A percentile compares a stretch with the other conserved stretches of the same genome.
phyloP scores from a whole-genome alignment of 768 basidiomycete genomes.

The Dacryopinax primogenitus region DNA sequence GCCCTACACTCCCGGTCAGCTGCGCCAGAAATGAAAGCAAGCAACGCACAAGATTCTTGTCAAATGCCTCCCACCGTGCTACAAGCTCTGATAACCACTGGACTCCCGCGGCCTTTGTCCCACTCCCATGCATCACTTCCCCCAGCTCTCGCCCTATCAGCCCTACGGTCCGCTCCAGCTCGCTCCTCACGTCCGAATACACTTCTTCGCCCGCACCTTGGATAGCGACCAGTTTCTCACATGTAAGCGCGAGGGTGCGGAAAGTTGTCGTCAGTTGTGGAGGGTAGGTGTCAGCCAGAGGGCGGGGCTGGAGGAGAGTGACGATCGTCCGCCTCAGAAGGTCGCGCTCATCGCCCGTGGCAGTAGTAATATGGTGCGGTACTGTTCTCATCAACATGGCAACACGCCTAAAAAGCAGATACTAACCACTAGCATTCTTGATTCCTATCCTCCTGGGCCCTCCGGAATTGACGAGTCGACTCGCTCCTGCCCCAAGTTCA shows the following conservation, averaged over 20 bases:
- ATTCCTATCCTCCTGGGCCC: neutral
- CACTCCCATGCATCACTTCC: slow-evolving; percentile 10
- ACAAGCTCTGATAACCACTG: slow-evolving; percentile 51
- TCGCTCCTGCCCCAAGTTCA: neutral
- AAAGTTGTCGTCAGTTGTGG: neutral
- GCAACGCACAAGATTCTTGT: slow-evolving; percentile 45
- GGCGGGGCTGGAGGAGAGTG: neutral
- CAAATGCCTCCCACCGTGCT: slow-evolving; percentile 47
- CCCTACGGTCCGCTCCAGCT: slow-evolving; percentile 45
- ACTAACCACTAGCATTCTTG: neutral
- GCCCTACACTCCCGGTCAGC: slow-evolving; percentile 27
- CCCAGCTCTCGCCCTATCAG: slow-evolving; percentile 33
- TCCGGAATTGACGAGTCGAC: neutral
- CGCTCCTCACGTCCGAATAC: slow-evolving; percentile 44
- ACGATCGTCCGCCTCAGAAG: neutral
- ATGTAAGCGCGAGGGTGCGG: slow-evolving; percentile 13
- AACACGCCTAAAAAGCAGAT: neutral
- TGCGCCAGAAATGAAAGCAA: slow-evolving; percentile 3
- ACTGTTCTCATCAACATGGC: neutral
- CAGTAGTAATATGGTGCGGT: neutral
- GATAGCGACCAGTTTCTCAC: slow-evolving; percentile 20
- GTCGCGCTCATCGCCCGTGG: neutral
- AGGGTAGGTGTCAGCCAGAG: neutral
- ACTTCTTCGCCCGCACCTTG: slow-evolving; percentile 43
- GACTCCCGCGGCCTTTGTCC: slow-evolving; percentile 24